Evolutionary conservation across 78 protist genomes (phyloP).

Genomic region (Blattamonas nauphoetae): DNA sequence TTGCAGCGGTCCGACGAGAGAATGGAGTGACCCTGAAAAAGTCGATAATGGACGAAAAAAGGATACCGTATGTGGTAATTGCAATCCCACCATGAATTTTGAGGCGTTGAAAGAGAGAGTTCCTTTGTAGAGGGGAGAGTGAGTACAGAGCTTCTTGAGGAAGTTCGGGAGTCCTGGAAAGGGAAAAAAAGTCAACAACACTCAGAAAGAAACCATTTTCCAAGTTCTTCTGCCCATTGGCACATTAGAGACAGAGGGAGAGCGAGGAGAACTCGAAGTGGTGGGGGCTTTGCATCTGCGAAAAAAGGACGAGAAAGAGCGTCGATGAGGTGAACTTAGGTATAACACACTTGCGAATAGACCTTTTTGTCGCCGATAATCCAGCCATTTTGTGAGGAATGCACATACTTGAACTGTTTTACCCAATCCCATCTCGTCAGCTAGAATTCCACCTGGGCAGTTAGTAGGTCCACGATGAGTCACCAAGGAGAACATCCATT

Average conservation of each 20-base stretch:
- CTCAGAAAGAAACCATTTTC: not conserved
- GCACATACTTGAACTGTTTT: slow-evolving; percentile 32
- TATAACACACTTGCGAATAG: slow-evolving; percentile 36
- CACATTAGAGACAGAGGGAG: not conserved
- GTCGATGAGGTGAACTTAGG: slow-evolving; percentile 6
- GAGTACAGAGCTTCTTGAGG: not conserved
- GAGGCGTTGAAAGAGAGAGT: not conserved
- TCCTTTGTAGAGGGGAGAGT: not conserved
- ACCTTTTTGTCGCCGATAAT: slow-evolving; percentile 25
- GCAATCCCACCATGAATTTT: slow-evolving; percentile 29
- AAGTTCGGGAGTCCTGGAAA: not conserved
- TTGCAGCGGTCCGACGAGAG: not conserved
- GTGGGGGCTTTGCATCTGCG: slow-evolving; percentile 43
- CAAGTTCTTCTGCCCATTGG: slow-evolving; percentile 14
- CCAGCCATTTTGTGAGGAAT: not conserved
- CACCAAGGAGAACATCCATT: slow-evolving; percentile 21
- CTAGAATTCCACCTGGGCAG: slow-evolving; percentile 39
- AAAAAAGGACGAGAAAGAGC: too few species aligned
- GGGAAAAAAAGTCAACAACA: not conserved
- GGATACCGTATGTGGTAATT: slow-evolving; percentile 46
- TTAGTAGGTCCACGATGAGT: not conserved
- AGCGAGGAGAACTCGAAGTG: slow-evolving; percentile 2
- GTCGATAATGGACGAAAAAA: not conserved
- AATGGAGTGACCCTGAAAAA: not conserved
- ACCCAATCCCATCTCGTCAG: slow-evolving; percentile 36